phyloP scores from a whole-genome alignment of 768 basidiomycete species.

The Mrakia hoshinonis region DNA sequence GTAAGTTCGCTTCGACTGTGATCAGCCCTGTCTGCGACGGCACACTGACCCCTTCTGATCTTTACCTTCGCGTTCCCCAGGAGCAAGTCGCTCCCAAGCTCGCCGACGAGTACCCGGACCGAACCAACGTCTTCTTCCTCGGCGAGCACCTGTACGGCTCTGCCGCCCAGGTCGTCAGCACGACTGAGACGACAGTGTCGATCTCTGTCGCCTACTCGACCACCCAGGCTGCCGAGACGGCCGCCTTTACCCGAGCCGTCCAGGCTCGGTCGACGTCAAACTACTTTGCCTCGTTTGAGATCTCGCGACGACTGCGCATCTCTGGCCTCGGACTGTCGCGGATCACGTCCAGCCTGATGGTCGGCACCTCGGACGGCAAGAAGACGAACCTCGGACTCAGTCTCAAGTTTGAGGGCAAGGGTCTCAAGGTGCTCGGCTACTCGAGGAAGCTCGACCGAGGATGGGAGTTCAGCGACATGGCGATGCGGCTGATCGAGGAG shows the following conservation, averaged over 20 bases:
- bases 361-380: conserved; percentile 60
- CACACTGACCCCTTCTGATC: conserved; percentile 43
- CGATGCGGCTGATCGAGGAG: conserved; percentile 66
- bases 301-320: conserved; percentile 63
- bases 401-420: conserved; percentile 92
- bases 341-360: conserved; percentile 90
- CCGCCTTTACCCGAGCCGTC: conserved; percentile 65
- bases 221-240: conserved; percentile 68
- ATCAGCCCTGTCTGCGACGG: not conserved
- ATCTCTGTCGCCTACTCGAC: conserved; percentile 90
- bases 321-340: conserved; percentile 72
- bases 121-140: conserved; percentile 88
- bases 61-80: conserved; percentile 35
- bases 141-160: conserved; percentile 93
- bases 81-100: conserved; percentile 76
- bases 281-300: conserved; percentile 73
- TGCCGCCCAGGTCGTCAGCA: conserved; percentile 75
- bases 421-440: conserved; percentile 85
- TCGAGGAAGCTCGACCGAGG: conserved; percentile 69
- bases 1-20: conserved; percentile 29
- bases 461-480: conserved; percentile 92
- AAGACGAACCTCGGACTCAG: conserved; percentile 88
- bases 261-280: conserved; percentile 45
- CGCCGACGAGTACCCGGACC: conserved; percentile 78
- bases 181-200: conserved; percentile 60